A percentile compares a stretch with the other conserved stretches of the same genome.
phyloP scores from a whole-genome alignment of 1,139 yeast species.

The Taphrina confusa region DNA sequence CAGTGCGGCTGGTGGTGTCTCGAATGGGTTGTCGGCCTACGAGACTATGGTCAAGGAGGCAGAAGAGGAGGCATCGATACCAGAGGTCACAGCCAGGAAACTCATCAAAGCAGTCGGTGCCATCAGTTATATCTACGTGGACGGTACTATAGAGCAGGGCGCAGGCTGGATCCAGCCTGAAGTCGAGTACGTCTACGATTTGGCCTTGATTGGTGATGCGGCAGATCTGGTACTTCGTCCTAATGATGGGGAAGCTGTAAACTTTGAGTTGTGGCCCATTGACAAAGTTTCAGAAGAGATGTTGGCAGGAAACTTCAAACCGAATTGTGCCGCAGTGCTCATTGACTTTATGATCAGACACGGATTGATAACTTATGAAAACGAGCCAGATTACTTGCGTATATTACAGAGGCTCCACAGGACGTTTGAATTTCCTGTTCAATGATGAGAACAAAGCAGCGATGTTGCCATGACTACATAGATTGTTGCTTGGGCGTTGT shows the following conservation, averaged over 20 bases:
- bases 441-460: too few relatives aligned
- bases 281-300: constrained; percentile 59
- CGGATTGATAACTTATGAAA: constrained; percentile 63
- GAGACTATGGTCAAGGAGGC: constrained; percentile 86
- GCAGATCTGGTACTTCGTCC: constrained; percentile 62
- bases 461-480: too few relatives aligned
- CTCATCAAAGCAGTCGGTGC: constrained; percentile 62
- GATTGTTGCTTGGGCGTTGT: too few relatives aligned
- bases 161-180: constrained; percentile 77
- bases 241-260: constrained; percentile 81
- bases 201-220: constrained; percentile 50
- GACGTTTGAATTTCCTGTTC: constrained; percentile 65
- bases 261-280: constrained; percentile 63
- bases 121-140: constrained; percentile 64
- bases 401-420: constrained; percentile 66
- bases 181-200: constrained; percentile 56
- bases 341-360: constrained; percentile 84
- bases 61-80: constrained; percentile 86
- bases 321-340: constrained; percentile 79
- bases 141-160: constrained; percentile 41
- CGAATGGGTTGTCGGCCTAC: constrained; percentile 70
- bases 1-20: constrained; percentile 93
- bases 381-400: constrained; percentile 64
- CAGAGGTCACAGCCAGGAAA: constrained; percentile 53
- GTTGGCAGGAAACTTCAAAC: constrained; percentile 67